Base-by-base conservation (phyloP, 129 eudicot genomes). In the Helianthus tuberosus region DNA sequence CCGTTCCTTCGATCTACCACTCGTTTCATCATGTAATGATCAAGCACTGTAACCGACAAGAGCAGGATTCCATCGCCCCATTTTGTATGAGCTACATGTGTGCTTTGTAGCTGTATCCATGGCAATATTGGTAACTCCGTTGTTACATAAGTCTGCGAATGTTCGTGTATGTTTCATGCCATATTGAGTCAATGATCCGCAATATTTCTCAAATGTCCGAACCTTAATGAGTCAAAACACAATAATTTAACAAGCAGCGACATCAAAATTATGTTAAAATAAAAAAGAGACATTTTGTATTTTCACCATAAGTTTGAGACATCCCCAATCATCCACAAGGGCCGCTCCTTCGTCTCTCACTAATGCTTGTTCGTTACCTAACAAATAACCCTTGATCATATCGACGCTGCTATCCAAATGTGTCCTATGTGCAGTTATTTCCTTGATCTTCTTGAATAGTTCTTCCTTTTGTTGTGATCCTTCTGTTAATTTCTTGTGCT, bases 91-190 rank as follows among this genome's bases (percentile, higher is more conserved):
- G 27, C 72, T 53, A 59, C 96, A 87, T 0, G 88, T 82, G 23
- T 79, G 71, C 72, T 49, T 51, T 48, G 87, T 69, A 60, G 89
- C 96, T 53, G 76, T 68, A 11, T 89, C 88, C 89, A 88, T 83
- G 8, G 52, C 71, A 12, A 52, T 67, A 17, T 15, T 32, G 1
- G 86, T 57, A 29, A 86, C 72, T 0, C 84, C 85, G 17, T 71
- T 65, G 79, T 89, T 93, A 76, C 98, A 89, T 0, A 93, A 71
- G 81, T 86, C 79, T 2, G 92, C 98, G 5, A 89, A 93, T 25
- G 86, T 83, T 51, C 89, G 80, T 84, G 83, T 87, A 77, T 86
- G 87, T 72, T 87, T 89, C 95, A 88, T 77, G 13, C 98, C 96
- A 17, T 93, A 93, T 16, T 89, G 90, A 6, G 90, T 86, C 68